Conservation (phyloP, 2,329 filamentous ascomycete species). For the Talaromyces pinophilus region DNA sequence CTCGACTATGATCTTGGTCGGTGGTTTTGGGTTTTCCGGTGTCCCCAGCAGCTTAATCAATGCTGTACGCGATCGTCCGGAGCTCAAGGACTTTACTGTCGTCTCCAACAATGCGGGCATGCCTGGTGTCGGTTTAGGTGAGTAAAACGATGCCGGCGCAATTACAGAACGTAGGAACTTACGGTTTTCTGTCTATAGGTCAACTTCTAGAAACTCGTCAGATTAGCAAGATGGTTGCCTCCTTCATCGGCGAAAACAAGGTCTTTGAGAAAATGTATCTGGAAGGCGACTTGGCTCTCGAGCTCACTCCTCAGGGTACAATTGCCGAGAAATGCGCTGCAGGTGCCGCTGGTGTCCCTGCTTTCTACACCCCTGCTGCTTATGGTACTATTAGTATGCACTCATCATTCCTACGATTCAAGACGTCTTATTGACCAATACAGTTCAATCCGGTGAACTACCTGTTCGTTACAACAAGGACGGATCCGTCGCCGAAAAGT, state of each 20-base stretch:
- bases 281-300: slow-evolving; percentile 77
- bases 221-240: slow-evolving; percentile 71
- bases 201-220: slow-evolving; percentile 71
- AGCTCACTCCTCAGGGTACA: slow-evolving; percentile 86
- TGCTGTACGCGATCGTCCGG: slow-evolving; percentile 63
- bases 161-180: neutral
- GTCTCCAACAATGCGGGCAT: slow-evolving; percentile 83
- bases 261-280: slow-evolving; percentile 87
- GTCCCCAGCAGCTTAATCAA: slow-evolving; percentile 54
- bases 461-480: slow-evolving; percentile 82
- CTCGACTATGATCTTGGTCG: slow-evolving; percentile 69
- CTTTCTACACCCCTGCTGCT: slow-evolving; percentile 80
- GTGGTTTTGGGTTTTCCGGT: slow-evolving; percentile 78
- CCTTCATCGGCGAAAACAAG: slow-evolving; percentile 79
- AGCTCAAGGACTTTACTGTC: slow-evolving; percentile 64
- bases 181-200: slow-evolving; percentile 42
- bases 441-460: slow-evolving; percentile 51
- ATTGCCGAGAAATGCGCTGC: slow-evolving; percentile 83
- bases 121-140: slow-evolving; percentile 69
- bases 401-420: neutral
- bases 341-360: slow-evolving; percentile 82
- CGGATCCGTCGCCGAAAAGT: slow-evolving; percentile 71
- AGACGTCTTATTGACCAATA: neutral
- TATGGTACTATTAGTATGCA: slow-evolving; percentile 66
- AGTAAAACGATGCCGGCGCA: slow-evolving; percentile 29